A percentile compares a stretch with the other conserved stretches of the same genome.
Conservation (phyloP, 179 eudicot species). For the Silene noctiflora region DNA sequence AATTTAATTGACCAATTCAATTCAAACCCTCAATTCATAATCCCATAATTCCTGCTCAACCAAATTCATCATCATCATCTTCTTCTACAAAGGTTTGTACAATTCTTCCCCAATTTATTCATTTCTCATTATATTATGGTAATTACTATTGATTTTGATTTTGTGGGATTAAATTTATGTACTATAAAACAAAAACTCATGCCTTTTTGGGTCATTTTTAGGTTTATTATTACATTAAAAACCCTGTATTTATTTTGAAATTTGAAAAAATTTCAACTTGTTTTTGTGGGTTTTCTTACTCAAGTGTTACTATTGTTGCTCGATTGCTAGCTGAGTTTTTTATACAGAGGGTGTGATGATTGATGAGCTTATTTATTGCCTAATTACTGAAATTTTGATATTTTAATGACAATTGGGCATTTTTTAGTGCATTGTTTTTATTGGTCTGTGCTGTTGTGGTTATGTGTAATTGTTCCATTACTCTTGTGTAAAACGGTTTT, state of each 20-base stretch:
- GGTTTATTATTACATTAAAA: too few relatives aligned
- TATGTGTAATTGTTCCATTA: neutral
- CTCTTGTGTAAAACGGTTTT: too few relatives aligned
- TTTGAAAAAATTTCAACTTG: neutral
- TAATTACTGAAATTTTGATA: neutral
- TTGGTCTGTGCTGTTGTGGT: neutral
- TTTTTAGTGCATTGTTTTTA: neutral
- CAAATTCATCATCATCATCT: neutral
- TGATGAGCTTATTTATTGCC: slow-evolving; percentile 9
- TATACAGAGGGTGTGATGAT: neutral
- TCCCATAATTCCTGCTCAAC: neutral
- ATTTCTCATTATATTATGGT: neutral
- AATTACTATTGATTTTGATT: neutral
- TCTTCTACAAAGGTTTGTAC: slow-evolving; percentile 2
- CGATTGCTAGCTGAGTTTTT: neutral
- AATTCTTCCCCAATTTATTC: neutral
- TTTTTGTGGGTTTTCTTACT: too few relatives aligned
- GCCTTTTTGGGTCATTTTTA: neutral
- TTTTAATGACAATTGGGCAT: neutral
- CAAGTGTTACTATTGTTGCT: neutral
- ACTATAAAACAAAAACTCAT: neutral
- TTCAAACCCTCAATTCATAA: neutral
- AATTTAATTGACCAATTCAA: neutral
- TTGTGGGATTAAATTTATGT: neutral
- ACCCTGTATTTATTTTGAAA: neutral